These are phyloP conservation scores for Teunomyces atbi DNA, from an alignment of 805 yeast genomes.

Conservation along the genomic window DNA sequence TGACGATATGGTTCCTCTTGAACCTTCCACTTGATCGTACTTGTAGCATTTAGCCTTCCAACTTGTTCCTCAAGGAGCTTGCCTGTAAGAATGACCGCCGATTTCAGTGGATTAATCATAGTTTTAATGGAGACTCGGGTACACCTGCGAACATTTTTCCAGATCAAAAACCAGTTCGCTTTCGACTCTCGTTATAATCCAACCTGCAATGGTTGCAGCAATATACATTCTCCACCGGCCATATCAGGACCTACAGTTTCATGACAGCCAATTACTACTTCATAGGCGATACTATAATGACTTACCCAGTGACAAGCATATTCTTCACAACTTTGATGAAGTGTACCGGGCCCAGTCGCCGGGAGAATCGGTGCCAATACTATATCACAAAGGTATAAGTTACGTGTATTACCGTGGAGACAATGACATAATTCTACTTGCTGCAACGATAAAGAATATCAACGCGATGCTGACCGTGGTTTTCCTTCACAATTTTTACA, in stretches of 20 bases:
- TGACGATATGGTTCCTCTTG: constrained; percentile 5
- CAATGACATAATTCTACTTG: constrained; percentile 42
- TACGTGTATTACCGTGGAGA: constrained; percentile 52
- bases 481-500: constrained; percentile 47
- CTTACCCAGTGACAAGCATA: constrained; percentile 21
- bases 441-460: constrained; percentile 44
- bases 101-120: background rate
- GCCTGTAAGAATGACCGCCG: constrained; percentile 6
- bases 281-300: constrained; percentile 34
- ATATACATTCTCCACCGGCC: constrained; percentile 38
- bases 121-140: background rate
- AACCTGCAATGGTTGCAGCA: constrained; percentile 33
- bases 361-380: constrained; percentile 39
- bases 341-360: constrained; percentile 18
- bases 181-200: background rate
- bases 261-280: constrained; percentile 31
- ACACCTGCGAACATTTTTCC: constrained; percentile 1
- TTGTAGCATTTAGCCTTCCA: constrained; percentile 2
- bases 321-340: constrained; percentile 26
- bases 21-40: constrained; percentile 6
- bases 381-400: constrained; percentile 48
- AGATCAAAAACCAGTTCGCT: background rate
- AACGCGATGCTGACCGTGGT: constrained; percentile 59
- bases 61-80: constrained; percentile 10
- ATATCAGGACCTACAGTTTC: constrained; percentile 22